These are phyloP conservation scores for Takashimella tepidaria DNA, from an alignment of 1,284 basidiomycete species.

Conservation along the genomic window DNA sequence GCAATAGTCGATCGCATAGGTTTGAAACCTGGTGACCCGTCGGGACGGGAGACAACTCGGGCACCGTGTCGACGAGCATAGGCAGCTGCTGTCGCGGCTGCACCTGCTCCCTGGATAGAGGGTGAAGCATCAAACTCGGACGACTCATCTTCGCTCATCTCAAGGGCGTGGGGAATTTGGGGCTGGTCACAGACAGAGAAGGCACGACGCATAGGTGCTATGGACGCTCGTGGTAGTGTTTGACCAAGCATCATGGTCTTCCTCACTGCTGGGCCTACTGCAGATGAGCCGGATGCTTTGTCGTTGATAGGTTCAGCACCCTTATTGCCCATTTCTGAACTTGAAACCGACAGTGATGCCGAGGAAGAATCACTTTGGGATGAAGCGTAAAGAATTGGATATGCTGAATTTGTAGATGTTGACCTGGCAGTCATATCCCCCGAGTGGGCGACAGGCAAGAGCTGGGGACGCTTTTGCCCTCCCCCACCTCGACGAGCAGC, in stretches of 20 bases:
- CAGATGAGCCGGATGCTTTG: not conserved
- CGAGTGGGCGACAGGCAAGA: slow-evolving; percentile 18
- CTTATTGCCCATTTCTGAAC: too few relatives aligned
- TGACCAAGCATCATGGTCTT: not conserved
- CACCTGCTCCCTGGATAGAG: slow-evolving; percentile 15
- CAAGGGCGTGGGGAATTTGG: slow-evolving; percentile 11
- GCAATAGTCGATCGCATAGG: slow-evolving; percentile 20
- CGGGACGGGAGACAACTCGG: slow-evolving; percentile 14
- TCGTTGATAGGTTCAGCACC: too few relatives aligned
- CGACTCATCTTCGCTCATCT: slow-evolving; percentile 37
- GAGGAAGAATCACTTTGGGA: slow-evolving; percentile 4
- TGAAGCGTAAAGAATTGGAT: slow-evolving; percentile 37
- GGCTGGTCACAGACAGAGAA: slow-evolving; percentile 45
- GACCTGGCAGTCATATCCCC: slow-evolving; percentile 13
- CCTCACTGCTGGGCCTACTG: not conserved
- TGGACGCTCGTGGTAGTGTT: slow-evolving; percentile 23
- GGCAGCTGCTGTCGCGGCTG: slow-evolving; percentile 29
- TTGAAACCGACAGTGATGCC: not conserved
- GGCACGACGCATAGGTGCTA: slow-evolving; percentile 42
- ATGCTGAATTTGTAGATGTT: slow-evolving; percentile 34
- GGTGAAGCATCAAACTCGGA: slow-evolving; percentile 38
- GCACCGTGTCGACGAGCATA: slow-evolving; percentile 28
- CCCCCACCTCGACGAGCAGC: slow-evolving; percentile 22
- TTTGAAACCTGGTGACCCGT: slow-evolving; percentile 39
- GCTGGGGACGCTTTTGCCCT: slow-evolving; percentile 29